Evolutionary conservation across 371 early-diverging fungal genomes (phyloP).

Genomic region (Blakeslea trispora): DNA sequence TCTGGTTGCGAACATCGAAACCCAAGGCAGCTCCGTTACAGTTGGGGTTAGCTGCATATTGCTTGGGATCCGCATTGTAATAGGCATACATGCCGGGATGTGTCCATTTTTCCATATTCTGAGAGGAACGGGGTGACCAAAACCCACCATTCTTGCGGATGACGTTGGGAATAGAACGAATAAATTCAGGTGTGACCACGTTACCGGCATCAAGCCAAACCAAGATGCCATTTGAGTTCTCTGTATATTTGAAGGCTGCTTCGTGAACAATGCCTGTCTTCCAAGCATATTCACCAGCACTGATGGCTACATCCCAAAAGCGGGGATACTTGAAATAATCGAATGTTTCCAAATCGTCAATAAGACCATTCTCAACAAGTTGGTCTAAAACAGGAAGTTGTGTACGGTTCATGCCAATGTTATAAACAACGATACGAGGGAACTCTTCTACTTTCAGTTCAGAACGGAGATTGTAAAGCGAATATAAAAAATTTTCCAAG

Average conservation of each 20-base stretch:
- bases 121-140: conserved; percentile 52
- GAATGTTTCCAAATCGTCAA: conserved; percentile 55
- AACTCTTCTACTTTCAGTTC: conserved; percentile 32
- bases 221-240: conserved; percentile 49
- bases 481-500: conserved; percentile 61
- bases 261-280: conserved; percentile 60
- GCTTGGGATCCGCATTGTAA: conserved; percentile 35
- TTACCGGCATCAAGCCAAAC: conserved; percentile 63
- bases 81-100: conserved; percentile 54
- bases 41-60: conserved; percentile 43
- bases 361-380: conserved; percentile 35
- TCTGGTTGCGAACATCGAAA: conserved; percentile 47
- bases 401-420: conserved; percentile 55
- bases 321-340: conserved; percentile 55
- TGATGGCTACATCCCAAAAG: conserved; percentile 54
- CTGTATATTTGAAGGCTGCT: conserved; percentile 38
- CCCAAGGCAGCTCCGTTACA: conserved; percentile 60
- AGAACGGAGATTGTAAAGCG: conserved; percentile 41
- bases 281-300: conserved; percentile 61
- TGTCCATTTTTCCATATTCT: conserved; percentile 46
- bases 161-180: conserved; percentile 37
- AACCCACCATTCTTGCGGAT: conserved; percentile 29
- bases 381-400: conserved; percentile 51
- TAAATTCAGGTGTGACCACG: conserved; percentile 44
- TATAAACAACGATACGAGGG: conserved; percentile 51